Evolutionary conservation across 768 basidiomycete species (phyloP).

Genomic region (Auriculariales sp.): DNA sequence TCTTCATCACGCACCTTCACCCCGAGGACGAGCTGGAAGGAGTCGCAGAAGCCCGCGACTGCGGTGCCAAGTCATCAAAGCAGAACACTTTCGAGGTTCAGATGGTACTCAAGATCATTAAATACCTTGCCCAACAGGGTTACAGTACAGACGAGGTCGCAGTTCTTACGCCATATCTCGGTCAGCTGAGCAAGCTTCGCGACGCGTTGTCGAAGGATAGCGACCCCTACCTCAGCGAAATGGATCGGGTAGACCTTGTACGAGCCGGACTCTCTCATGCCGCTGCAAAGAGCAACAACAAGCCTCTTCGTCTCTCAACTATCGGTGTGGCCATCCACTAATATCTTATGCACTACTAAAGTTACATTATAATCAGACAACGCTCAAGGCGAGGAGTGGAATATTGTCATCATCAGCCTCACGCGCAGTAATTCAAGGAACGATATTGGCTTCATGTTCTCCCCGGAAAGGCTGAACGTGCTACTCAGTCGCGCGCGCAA

Average conservation of each 20-base stretch:
- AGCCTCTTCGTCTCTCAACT: conserved; percentile 41
- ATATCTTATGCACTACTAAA: not conserved
- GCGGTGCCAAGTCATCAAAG: not conserved
- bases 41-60: too few relatives aligned
- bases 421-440: conserved; percentile 40
- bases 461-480: too few relatives aligned
- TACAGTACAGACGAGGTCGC: conserved; percentile 48
- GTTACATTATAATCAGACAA: conserved; percentile 41
- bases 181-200: conserved; percentile 42
- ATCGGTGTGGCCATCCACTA: too few relatives aligned
- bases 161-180: conserved; percentile 55
- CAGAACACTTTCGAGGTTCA: conserved; percentile 24
- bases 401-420: conserved; percentile 48
- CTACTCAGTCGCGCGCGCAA: conserved; percentile 54
- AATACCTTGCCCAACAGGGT: conserved; percentile 53
- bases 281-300: conserved; percentile 26
- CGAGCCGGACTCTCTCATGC: conserved; percentile 35
- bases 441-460: conserved; percentile 67
- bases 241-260: conserved; percentile 44
- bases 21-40: conserved; percentile 50
- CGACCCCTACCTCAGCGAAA: conserved; percentile 49
- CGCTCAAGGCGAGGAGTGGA: conserved; percentile 63
- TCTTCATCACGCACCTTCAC: conserved; percentile 44
- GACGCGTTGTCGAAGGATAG: conserved; percentile 24
- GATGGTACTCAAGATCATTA: conserved; percentile 53